Percentiles rank a stretch among this genome's conserved stretches.
phyloP scores from a whole-genome alignment of 805 yeast genomes.

The Candida lessepsii region DNA sequence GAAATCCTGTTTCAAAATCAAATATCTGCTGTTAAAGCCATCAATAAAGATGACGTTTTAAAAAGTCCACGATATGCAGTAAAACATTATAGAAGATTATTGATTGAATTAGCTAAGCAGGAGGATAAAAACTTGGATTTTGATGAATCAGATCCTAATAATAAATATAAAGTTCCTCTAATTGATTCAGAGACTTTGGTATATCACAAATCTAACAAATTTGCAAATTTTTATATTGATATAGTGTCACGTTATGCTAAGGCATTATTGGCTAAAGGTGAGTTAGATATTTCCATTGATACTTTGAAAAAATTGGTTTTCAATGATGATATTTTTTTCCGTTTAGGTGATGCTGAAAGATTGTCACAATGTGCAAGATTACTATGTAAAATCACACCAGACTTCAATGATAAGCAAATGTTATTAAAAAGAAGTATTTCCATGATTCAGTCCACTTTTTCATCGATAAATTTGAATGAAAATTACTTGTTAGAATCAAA shows the following conservation, averaged over 20 bases:
- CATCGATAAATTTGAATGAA: conserved; percentile 23
- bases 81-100: conserved; percentile 40
- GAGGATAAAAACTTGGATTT: conserved; percentile 25
- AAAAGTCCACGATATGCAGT: conserved; percentile 42
- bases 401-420: conserved; percentile 19
- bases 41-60: conserved; percentile 44
- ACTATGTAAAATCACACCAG: conserved; percentile 26
- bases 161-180: conserved; percentile 34
- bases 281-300: conserved; percentile 27
- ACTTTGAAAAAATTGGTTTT: conserved; percentile 30
- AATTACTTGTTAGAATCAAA: conserved; percentile 25
- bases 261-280: conserved; percentile 41
- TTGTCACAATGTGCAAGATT: conserved; percentile 40
- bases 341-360: conserved; percentile 41
- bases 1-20: conserved; percentile 34
- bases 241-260: conserved; percentile 40
- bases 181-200: conserved; percentile 30
- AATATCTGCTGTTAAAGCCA: conserved; percentile 39
- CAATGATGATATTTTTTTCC: conserved; percentile 36
- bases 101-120: conserved; percentile 32
- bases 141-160: conserved; percentile 24
- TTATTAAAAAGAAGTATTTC: conserved; percentile 31
- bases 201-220: conserved; percentile 26
- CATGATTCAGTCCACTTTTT: conserved; percentile 32
- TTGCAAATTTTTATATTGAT: conserved; percentile 44